Percentiles rank a stretch among this genome's conserved stretches.
These are phyloP conservation scores for Acer negundo DNA, from an alignment of 345 rosid genomes.

Conservation along the genomic window DNA sequence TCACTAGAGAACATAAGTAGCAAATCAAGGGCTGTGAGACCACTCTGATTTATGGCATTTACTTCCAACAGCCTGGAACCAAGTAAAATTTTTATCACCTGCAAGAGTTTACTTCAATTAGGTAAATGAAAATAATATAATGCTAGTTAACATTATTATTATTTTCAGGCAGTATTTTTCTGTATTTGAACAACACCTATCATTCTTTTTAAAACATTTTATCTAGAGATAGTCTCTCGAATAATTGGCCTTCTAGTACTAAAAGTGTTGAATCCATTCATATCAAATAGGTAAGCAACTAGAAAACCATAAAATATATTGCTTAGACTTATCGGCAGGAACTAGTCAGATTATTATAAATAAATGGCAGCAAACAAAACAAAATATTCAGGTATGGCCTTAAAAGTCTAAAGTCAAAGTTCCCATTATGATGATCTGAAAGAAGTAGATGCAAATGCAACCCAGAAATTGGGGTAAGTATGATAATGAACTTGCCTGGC, in stretches of 20 bases:
- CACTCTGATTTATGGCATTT: constrained; percentile 43
- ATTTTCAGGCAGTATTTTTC: not conserved
- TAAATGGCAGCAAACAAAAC: no score
- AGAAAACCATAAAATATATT: not conserved
- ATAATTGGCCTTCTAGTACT: no score
- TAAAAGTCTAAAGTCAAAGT: no score
- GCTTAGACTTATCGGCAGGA: not conserved
- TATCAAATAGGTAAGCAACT: no score
- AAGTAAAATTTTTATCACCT: constrained; percentile 52
- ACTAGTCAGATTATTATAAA: not conserved
- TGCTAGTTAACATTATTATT: not conserved
- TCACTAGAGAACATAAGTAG: constrained; percentile 54
- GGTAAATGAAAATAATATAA: not conserved
- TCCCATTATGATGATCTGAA: no score
- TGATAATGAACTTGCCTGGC: constrained; percentile 27
- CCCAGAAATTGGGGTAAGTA: no score
- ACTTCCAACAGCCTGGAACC: constrained; percentile 32
- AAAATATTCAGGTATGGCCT: no score
- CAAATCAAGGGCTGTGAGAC: constrained; percentile 52
- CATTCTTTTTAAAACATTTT: no score
- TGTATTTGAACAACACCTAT: not conserved
- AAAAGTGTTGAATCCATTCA: no score
- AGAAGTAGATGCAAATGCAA: no score
- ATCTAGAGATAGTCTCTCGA: no score
- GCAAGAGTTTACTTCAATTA: constrained; percentile 7